Percentiles rank a stretch among this genome's conserved stretches.
Evolutionary conservation across 306 rosid species (phyloP).

Genomic region (Trifolium repens): DNA sequence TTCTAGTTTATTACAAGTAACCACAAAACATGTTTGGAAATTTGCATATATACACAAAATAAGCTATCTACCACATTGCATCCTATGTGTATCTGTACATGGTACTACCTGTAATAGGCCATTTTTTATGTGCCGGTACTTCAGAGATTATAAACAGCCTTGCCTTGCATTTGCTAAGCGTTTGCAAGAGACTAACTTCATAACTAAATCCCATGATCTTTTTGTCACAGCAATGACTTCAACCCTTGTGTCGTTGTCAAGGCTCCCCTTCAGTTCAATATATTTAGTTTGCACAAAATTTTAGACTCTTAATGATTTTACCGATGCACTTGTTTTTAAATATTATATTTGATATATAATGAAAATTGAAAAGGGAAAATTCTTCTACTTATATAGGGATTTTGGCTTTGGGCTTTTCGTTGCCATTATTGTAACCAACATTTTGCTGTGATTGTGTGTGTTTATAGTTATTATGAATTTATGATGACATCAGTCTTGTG

Average conservation of each 20-base stretch:
- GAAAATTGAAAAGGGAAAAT: not conserved
- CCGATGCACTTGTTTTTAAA: not conserved
- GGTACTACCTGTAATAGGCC: not conserved
- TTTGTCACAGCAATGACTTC: too few species aligned
- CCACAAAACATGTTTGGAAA: too few species aligned
- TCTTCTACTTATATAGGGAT: constrained; percentile 22
- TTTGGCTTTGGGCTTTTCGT: constrained; percentile 8
- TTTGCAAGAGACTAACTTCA: not conserved
- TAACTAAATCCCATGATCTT: not conserved
- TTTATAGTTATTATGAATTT: not conserved
- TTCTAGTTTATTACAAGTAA: too few species aligned
- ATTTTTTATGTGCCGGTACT: not conserved
- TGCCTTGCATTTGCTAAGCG: not conserved
- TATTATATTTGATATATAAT: not conserved
- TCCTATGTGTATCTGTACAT: not conserved
- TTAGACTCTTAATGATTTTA: not conserved
- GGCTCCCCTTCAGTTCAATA: not conserved
- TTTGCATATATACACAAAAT: too few species aligned
- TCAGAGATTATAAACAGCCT: not conserved
- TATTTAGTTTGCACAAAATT: not conserved
- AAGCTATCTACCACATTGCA: not conserved
- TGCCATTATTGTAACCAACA: constrained; percentile 18
- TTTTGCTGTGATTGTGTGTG: constrained; percentile 10
- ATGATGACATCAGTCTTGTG: constrained; percentile 12
- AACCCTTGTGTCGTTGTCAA: too few species aligned